Conservation (phyloP, 1,139 yeast genomes). For the Kurtzmaniella quercitrusa region DNA sequence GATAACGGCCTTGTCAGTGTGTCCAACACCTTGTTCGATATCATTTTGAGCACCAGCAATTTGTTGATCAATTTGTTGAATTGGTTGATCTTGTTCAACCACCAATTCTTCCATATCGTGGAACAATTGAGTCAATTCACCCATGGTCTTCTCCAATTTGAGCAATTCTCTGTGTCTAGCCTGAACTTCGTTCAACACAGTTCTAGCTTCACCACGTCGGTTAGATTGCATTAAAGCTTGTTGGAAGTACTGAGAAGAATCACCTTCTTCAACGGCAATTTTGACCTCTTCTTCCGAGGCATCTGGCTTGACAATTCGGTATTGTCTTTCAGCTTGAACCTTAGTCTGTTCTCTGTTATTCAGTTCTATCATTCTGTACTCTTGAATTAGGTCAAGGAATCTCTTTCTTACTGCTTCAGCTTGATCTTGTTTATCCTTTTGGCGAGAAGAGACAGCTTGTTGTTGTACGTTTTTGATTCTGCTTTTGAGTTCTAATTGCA, state of each 20-base stretch:
- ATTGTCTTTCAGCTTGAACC: conserved; percentile 90
- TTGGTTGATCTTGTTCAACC: conserved; percentile 89
- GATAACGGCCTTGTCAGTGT: conserved; percentile 84
- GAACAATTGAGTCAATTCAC: conserved; percentile 90
- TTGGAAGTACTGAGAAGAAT: conserved; percentile 87
- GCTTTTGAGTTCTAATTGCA: conserved; percentile 70
- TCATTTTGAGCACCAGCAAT: conserved; percentile 83
- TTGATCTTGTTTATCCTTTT: conserved; percentile 81
- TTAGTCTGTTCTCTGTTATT: conserved; percentile 81
- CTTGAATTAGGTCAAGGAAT: conserved; percentile 82
- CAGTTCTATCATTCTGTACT: conserved; percentile 82
- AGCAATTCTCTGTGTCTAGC: conserved; percentile 93
- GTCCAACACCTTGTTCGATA: conserved; percentile 92
- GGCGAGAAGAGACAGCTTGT: conserved; percentile 59
- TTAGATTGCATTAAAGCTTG: conserved; percentile 90
- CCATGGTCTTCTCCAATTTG: conserved; percentile 93
- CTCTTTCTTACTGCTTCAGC: conserved; percentile 85
- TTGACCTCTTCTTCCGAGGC: conserved; percentile 83
- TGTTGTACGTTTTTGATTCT: conserved; percentile 74
- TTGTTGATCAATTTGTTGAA: conserved; percentile 78
- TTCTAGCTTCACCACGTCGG: conserved; percentile 94
- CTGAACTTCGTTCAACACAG: conserved; percentile 94
- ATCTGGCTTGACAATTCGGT: conserved; percentile 86
- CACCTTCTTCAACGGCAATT: conserved; percentile 79
- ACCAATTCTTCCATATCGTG: conserved; percentile 96